A percentile compares a stretch with the other conserved stretches of the same genome.
Evolutionary conservation across 139 green algal genomes (phyloP).

Genomic region (Closterium sp.): DNA sequence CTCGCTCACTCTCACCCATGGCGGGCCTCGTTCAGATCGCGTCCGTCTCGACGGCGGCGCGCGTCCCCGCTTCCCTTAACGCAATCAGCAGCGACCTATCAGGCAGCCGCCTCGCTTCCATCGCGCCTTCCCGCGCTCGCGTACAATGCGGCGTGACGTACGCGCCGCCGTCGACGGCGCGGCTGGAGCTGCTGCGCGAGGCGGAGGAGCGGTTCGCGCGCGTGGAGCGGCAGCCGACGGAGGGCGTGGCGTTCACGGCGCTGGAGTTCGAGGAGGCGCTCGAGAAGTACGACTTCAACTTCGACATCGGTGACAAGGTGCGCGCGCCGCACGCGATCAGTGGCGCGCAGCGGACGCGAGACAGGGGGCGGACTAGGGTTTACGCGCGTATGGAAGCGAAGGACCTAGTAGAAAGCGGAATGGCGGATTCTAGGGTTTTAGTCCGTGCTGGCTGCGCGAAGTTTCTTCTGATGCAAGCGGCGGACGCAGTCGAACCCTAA

Average conservation of each 20-base stretch:
- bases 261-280: slow-evolving; percentile 28
- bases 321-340: neutral
- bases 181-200: neutral
- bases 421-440: neutral
- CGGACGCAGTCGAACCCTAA: neutral
- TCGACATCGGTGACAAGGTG: slow-evolving; percentile 39
- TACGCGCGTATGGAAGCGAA: neutral
- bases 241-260: slow-evolving; percentile 28
- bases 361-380: neutral
- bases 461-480: neutral
- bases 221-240: neutral
- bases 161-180: neutral
- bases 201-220: neutral
- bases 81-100: neutral
- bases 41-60: neutral
- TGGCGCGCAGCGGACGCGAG: neutral
- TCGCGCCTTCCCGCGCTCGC: neutral
- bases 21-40: neutral
- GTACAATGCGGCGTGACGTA: neutral
- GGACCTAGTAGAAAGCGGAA: neutral
- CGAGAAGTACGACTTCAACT: slow-evolving; percentile 39
- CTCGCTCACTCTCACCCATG: neutral
- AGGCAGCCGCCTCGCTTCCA: neutral
- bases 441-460: neutral
- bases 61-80: neutral